These are phyloP conservation scores for Ascochyta lentis DNA, from an alignment of 2,329 filamentous ascomycete species.

Conservation along the genomic window DNA sequence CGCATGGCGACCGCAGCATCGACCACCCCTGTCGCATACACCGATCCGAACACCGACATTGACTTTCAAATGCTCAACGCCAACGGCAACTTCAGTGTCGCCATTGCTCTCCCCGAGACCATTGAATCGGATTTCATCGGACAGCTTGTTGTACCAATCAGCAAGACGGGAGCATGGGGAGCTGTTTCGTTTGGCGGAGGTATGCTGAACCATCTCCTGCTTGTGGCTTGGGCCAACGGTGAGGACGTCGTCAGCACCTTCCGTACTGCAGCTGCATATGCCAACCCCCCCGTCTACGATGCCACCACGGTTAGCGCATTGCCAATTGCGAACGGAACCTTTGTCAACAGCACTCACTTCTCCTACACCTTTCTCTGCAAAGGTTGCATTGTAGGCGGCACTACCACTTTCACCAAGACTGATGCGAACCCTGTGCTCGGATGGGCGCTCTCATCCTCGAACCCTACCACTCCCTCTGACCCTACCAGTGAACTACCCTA, in stretches of 20 bases:
- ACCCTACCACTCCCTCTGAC: conserved; percentile 25
- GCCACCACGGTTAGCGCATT: conserved; percentile 53
- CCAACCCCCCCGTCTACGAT: conserved; percentile 51
- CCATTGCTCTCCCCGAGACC: conserved; percentile 16
- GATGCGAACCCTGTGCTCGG: conserved; percentile 31
- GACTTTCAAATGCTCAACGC: conserved; percentile 19
- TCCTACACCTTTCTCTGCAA: conserved; percentile 62
- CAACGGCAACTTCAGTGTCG: conserved; percentile 15
- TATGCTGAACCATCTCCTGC: conserved; percentile 58
- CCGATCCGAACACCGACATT: conserved; percentile 21
- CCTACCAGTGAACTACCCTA: conserved; percentile 19
- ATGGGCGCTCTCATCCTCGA: conserved; percentile 28
- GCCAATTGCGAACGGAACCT: conserved; percentile 60
- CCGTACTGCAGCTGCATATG: conserved; percentile 55
- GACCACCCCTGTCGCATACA: conserved; percentile 18
- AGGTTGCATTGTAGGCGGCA: conserved; percentile 40
- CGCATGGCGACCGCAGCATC: conserved; percentile 8
- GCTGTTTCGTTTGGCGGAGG: conserved; percentile 56
- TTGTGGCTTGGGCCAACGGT: conserved; percentile 59
- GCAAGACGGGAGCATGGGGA: conserved; percentile 47
- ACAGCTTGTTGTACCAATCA: conserved; percentile 20
- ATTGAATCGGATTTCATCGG: conserved; percentile 19
- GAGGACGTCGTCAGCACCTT: conserved; percentile 55
- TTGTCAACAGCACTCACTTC: conserved; percentile 60
- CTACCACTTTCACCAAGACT: conserved; percentile 35